A percentile compares a stretch with the other conserved stretches of the same genome.
phyloP scores from a whole-genome alignment of 1,284 basidiomycete genomes.

The Ustilago loliicola region DNA sequence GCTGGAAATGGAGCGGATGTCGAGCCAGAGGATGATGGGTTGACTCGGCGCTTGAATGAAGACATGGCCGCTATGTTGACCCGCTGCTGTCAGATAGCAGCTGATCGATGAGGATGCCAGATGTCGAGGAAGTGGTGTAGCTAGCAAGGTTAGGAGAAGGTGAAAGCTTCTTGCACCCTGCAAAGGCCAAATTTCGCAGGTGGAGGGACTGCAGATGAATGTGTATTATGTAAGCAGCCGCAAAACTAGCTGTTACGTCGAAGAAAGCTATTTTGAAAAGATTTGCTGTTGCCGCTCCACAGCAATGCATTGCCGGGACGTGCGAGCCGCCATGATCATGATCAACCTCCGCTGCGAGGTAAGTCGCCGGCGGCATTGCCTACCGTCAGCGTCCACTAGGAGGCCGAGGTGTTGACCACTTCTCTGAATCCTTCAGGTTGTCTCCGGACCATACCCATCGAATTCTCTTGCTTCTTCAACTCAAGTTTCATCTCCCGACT shows the following conservation, averaged over 20 bases:
- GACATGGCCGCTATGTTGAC: constrained; percentile 71
- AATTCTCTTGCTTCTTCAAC: too few species aligned
- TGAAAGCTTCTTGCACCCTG: constrained; percentile 8
- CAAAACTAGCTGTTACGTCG: neutral
- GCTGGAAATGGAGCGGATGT: constrained; percentile 71
- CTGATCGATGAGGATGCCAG: neutral
- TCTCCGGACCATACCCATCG: neutral
- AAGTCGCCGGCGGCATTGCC: neutral
- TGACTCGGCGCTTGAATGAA: constrained; percentile 83
- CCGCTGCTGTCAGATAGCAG: neutral
- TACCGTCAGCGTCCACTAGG: neutral
- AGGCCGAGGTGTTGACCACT: too few species aligned
- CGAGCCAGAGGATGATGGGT: constrained; percentile 24
- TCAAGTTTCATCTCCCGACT: neutral
- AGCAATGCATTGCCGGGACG: constrained; percentile 20
- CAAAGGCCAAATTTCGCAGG: constrained; percentile 24
- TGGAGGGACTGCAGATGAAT: constrained; percentile 12
- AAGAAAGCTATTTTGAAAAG: neutral
- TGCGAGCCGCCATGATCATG: neutral
- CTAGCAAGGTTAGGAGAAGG: constrained; percentile 76
- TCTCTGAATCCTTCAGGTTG: neutral
- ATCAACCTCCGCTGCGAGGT: neutral
- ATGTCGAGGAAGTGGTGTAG: neutral
- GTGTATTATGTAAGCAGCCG: constrained; percentile 13
- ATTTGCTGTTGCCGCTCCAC: constrained; percentile 1